These are phyloP conservation scores for Kodamaea kaohsiungensis DNA, from an alignment of 805 yeast species.

Conservation along the genomic window DNA sequence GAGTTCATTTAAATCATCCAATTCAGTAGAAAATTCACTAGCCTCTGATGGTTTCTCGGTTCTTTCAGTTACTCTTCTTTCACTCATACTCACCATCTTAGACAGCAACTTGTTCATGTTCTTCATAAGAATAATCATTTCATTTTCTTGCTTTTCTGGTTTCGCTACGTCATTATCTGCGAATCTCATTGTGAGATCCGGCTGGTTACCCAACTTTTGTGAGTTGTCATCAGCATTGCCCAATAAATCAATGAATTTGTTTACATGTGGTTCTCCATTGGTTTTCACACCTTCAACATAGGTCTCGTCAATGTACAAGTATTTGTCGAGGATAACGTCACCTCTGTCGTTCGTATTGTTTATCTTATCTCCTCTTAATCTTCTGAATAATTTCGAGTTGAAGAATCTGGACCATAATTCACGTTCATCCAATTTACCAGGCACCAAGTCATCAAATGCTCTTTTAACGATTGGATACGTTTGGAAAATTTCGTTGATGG, in stretches of 20 bases:
- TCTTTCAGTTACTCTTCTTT: conserved; percentile 18
- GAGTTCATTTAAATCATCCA: conserved; percentile 54
- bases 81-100: conserved; percentile 59
- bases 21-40: conserved; percentile 43
- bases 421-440: conserved; percentile 75
- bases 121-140: conserved; percentile 71
- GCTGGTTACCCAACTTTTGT: conserved; percentile 71
- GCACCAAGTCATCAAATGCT: conserved; percentile 91
- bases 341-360: conserved; percentile 70
- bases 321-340: conserved; percentile 82
- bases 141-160: conserved; percentile 42
- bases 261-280: conserved; percentile 40
- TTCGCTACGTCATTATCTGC: conserved; percentile 32
- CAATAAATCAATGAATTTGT: conserved; percentile 71
- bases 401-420: conserved; percentile 97
- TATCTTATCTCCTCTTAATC: conserved; percentile 85
- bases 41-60: conserved; percentile 18
- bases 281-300: conserved; percentile 31
- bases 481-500: conserved; percentile 83
- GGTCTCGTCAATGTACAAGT: conserved; percentile 61
- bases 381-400: conserved; percentile 82
- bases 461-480: conserved; percentile 89
- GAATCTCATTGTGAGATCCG: conserved; percentile 85
- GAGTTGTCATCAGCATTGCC: conserved; percentile 85
- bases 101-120: conserved; percentile 89